Base-by-base conservation (phyloP, 805 yeast species). In the Starmerella floris region DNA sequence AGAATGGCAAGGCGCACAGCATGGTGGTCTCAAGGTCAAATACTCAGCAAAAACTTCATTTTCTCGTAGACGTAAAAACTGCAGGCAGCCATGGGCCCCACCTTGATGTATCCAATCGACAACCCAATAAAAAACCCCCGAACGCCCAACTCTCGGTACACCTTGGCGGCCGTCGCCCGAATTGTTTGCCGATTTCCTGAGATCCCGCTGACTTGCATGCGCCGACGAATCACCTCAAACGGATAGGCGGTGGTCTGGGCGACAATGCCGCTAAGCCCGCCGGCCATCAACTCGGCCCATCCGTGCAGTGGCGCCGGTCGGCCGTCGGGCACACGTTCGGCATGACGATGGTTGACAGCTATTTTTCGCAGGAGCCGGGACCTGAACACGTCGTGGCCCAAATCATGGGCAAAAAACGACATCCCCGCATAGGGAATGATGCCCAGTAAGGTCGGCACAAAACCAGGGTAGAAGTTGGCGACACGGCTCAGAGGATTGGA, bases 341-440 rank as follows among this genome's bases (percentile, higher is more conserved):
- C 17, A 13, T 36, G 5, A 4, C 25, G 22, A 9, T 19, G 13
- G 28, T 52, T 48, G 22, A 64, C 66, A 4, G 68, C 59, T 31
- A 74, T 73, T 13, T 65, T 62, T 2, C 77, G 66, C 5, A 87
- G 59, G 11, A 56, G 41, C 11, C 68, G 66, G n/a, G 79, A 67
- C 48, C 95, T 68, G 56, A 91, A 74, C 1, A 87, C 55, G 62
- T 91, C 98, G 62, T 88, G 97, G 44, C 87, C 68, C 43, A 77
- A 59, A 63, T 91, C 98, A 62, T 91, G 97, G 3, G 95, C 82
- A 63, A 85, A 82, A 56, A 91, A 91, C 3, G 95, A 83, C 3
- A 88, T 96, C 10, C 98, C 98, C 1, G 98, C 98, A 59, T 91
- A 91, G 1, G 98, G 98, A 20, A 91, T 69, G 94, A 91, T 87